These are phyloP conservation scores for Lactarius sanguifluus DNA, from an alignment of 768 basidiomycete genomes.

Conservation along the genomic window DNA sequence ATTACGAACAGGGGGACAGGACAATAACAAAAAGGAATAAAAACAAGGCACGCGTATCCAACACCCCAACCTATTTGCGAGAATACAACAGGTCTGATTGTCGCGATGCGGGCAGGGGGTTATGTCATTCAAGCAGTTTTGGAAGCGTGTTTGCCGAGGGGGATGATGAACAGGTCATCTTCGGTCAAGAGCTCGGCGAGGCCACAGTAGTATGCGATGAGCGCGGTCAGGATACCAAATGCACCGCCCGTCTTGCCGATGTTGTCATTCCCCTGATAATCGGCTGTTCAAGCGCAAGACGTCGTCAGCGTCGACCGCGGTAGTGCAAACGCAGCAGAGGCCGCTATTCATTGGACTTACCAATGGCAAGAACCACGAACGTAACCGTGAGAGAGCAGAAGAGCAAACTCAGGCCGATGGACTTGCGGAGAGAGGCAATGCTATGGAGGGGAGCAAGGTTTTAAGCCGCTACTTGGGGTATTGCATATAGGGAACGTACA, in stretches of 20 bases:
- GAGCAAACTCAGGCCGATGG: constrained; percentile 48
- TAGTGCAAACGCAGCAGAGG: neutral
- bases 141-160: constrained; percentile 36
- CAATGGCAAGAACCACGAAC: constrained; percentile 48
- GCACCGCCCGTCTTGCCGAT: constrained; percentile 44
- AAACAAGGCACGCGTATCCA: neutral
- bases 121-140: neutral
- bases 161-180: constrained; percentile 42
- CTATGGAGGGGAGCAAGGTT: constrained; percentile 31
- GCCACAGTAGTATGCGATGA: constrained; percentile 50
- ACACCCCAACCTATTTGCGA: neutral
- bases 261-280: constrained; percentile 17
- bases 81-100: neutral
- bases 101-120: neutral
- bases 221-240: constrained; percentile 47
- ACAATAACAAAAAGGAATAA: neutral
- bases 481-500: constrained; percentile 45
- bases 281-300: neutral
- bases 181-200: constrained; percentile 43
- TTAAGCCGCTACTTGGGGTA: neutral
- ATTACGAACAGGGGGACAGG: neutral
- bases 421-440: constrained; percentile 51
- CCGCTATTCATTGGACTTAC: constrained; percentile 33
- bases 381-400: constrained; percentile 56
- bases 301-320: neutral